Evolutionary conservation across 2,329 filamentous ascomycete species (phyloP).

Genomic region (Fulvia fulva): DNA sequence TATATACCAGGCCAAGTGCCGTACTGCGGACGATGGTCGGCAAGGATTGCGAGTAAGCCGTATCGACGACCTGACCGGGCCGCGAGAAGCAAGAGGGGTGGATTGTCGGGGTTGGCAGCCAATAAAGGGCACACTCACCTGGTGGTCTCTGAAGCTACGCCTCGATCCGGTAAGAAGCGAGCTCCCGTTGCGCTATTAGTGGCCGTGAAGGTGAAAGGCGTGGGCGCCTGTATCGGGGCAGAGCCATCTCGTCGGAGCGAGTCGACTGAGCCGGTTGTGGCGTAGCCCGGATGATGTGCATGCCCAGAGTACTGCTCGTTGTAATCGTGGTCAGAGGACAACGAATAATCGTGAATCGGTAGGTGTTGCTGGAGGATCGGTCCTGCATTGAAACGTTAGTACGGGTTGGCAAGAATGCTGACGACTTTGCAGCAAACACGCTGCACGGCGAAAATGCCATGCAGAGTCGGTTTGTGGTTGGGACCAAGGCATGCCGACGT

Average conservation of each 20-base stretch:
- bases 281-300: constrained; percentile 44
- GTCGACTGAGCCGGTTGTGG: constrained; percentile 42
- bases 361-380: constrained; percentile 43
- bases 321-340: constrained; percentile 44
- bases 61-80: constrained; percentile 13
- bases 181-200: constrained; percentile 40
- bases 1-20: constrained; percentile 17
- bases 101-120: constrained; percentile 8
- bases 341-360: constrained; percentile 40
- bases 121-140: constrained; percentile 47
- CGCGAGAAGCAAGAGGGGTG: constrained; percentile 12
- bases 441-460: constrained; percentile 17
- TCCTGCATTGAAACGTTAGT: constrained; percentile 40
- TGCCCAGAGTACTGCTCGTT: constrained; percentile 42
- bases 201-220: constrained; percentile 44
- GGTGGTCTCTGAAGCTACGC: constrained; percentile 47
- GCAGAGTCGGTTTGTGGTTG: not conserved
- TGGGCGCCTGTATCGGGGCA: constrained; percentile 44
- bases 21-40: constrained; percentile 10
- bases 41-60: constrained; percentile 13
- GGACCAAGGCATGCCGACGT: constrained; percentile 4
- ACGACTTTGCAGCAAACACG: not conserved
- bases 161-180: constrained; percentile 51
- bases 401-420: constrained; percentile 21
- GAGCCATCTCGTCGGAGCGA: constrained; percentile 49